Conservation (phyloP, 2,329 filamentous ascomycete genomes). For the Talaromyces atroroseus region DNA sequence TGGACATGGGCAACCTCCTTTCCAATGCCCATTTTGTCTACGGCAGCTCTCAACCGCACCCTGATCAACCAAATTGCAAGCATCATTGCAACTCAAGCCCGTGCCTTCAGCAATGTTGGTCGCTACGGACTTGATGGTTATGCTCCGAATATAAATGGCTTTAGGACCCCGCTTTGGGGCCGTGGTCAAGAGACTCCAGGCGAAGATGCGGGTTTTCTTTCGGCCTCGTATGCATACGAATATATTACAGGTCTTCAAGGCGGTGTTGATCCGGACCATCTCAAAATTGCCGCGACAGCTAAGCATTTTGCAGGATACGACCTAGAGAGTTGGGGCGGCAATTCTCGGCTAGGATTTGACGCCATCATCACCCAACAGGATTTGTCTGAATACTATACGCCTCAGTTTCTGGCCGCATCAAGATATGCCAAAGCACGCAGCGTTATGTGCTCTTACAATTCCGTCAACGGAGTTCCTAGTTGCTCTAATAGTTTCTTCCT, state of each 20-base stretch:
- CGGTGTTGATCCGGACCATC: constrained; percentile 30
- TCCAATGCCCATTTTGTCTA: constrained; percentile 58
- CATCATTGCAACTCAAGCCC: constrained; percentile 53
- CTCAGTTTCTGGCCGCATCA: constrained; percentile 59
- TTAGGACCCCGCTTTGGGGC: constrained; percentile 59
- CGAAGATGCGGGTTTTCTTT: constrained; percentile 49
- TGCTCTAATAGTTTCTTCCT: constrained; percentile 61
- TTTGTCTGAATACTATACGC: constrained; percentile 62
- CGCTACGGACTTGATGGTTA: constrained; percentile 34
- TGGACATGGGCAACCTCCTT: constrained; percentile 61
- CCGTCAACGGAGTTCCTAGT: constrained; percentile 60
- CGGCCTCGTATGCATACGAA: constrained; percentile 46
- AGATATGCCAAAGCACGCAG: constrained; percentile 53
- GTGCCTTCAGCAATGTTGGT: constrained; percentile 60
- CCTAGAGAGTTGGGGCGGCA: constrained; percentile 44
- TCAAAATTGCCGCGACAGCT: constrained; percentile 48
- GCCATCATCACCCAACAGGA: constrained; percentile 55
- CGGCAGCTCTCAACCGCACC: constrained; percentile 59
- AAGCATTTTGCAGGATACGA: constrained; percentile 59
- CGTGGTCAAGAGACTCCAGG: constrained; percentile 57
- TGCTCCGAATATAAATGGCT: constrained; percentile 63
- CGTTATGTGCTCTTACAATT: constrained; percentile 60
- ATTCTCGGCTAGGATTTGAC: constrained; percentile 49
- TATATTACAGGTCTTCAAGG: constrained; percentile 53
- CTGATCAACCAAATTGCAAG: constrained; percentile 54